A percentile compares a stretch with the other conserved stretches of the same genome.
phyloP scores from a whole-genome alignment of 257 asterid species.

The Paulownia fortunei region DNA sequence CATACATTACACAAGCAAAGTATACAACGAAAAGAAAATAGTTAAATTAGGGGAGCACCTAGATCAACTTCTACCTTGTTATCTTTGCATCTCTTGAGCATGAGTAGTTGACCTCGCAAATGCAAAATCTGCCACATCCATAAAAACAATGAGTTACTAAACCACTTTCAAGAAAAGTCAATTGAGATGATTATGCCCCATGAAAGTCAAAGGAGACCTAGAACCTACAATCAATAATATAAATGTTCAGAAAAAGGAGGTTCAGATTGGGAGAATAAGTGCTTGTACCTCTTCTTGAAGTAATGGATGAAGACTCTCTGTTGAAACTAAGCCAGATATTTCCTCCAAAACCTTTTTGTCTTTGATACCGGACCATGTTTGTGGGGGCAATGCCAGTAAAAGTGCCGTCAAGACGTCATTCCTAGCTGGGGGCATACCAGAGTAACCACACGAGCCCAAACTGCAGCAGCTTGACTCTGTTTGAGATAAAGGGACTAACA shows the following conservation, averaged over 20 bases:
- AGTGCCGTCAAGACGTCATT: constrained; percentile 83
- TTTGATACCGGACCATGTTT: constrained; percentile 84
- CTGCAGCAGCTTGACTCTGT: constrained; percentile 52
- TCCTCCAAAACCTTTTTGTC: constrained; percentile 69
- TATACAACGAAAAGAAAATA: not conserved
- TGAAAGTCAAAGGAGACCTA: not conserved
- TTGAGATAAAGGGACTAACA: constrained; percentile 76
- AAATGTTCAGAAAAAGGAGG: no score
- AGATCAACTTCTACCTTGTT: constrained; percentile 88
- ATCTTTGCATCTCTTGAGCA: constrained; percentile 89
- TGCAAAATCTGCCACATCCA: constrained; percentile 69
- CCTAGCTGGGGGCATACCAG: constrained; percentile 70
- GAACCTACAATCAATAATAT: no score
- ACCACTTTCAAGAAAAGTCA: not conserved
- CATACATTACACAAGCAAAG: constrained; percentile 15
- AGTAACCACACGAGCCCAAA: constrained; percentile 45
- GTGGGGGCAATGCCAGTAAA: constrained; percentile 82
- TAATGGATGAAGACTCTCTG: constrained; percentile 64
- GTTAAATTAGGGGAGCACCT: constrained; percentile 62
- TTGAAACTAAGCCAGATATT: constrained; percentile 58
- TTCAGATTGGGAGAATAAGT: no score
- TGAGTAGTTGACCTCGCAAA: constrained; percentile 75
- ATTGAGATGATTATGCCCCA: not conserved
- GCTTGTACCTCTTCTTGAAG: constrained; percentile 90
- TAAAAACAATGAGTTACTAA: no score